Evolutionary conservation across 768 basidiomycete species (phyloP).

Genomic region (Calocybe indica): DNA sequence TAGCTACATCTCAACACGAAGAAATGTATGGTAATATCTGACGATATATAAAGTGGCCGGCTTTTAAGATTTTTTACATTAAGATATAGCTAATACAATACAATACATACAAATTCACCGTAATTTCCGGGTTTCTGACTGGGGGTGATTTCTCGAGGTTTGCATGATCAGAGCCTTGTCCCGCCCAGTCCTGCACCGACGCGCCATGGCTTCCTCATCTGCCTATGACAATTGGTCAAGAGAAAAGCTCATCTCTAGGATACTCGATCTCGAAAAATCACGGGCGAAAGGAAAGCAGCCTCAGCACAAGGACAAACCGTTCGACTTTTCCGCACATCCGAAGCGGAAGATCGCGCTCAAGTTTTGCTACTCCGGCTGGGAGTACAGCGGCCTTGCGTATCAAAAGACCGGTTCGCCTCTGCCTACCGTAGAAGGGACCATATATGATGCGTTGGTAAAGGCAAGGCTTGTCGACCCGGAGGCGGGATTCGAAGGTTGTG

Average conservation of each 20-base stretch:
- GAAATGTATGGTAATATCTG: no score
- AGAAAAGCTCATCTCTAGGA: constrained; percentile 64
- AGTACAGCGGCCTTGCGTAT: constrained; percentile 85
- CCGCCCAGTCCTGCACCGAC: no score
- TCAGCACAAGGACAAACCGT: constrained; percentile 24
- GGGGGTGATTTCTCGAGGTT: no score
- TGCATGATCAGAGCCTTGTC: no score
- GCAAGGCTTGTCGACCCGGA: constrained; percentile 71
- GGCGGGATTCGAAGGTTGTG: constrained; percentile 77
- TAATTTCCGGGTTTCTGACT: no score
- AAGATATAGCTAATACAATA: no score
- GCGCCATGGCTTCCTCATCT: no score
- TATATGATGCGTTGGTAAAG: constrained; percentile 76
- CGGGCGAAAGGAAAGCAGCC: constrained; percentile 19
- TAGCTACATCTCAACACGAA: no score
- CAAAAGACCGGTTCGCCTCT: constrained; percentile 67
- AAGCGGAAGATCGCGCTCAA: constrained; percentile 89
- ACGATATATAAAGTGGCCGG: no score
- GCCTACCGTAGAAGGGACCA: constrained; percentile 86
- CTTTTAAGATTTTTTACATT: no score
- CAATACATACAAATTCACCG: no score
- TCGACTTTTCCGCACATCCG: constrained; percentile 64
- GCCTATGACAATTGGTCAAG: constrained; percentile 34
- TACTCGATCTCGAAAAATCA: constrained; percentile 44
- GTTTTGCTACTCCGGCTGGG: constrained; percentile 90